These are phyloP conservation scores for Puya raimondii DNA, from an alignment of 176 grass and related monocot genomes.

Conservation along the genomic window DNA sequence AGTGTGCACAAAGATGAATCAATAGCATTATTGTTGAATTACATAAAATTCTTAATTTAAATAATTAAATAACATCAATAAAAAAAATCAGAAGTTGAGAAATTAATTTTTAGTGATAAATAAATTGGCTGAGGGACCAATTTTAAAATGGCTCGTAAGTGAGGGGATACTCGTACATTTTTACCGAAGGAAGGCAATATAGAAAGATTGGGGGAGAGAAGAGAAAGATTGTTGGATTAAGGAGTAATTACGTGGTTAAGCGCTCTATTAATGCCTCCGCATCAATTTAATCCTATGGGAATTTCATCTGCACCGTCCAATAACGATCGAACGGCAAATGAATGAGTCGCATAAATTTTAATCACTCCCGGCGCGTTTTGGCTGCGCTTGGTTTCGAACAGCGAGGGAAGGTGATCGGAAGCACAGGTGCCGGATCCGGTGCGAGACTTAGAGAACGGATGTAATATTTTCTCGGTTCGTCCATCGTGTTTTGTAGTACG, in stretches of 20 bases:
- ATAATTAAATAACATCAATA: no score
- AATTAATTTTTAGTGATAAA: no score
- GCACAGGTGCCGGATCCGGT: background rate
- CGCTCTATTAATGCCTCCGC: background rate
- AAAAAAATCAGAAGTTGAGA: no score
- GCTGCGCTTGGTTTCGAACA: background rate
- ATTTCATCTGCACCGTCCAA: background rate
- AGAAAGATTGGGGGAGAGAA: background rate
- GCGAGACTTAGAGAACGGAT: background rate
- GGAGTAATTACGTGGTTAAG: background rate
- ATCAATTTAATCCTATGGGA: background rate
- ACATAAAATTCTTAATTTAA: no score
- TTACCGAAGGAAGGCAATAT: background rate
- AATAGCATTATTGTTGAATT: no score
- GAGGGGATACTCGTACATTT: no score
- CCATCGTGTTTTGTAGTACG: background rate
- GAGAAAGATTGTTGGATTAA: background rate
- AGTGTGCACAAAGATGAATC: no score
- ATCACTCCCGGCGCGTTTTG: background rate
- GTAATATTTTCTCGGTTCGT: background rate
- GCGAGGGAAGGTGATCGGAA: background rate
- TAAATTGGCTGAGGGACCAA: no score
- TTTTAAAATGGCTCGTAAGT: no score
- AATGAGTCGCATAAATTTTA: background rate
- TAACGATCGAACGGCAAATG: background rate